These are phyloP conservation scores for Pseudognaphalium luteoalbum DNA, from an alignment of 129 eudicot species.

Conservation along the genomic window DNA sequence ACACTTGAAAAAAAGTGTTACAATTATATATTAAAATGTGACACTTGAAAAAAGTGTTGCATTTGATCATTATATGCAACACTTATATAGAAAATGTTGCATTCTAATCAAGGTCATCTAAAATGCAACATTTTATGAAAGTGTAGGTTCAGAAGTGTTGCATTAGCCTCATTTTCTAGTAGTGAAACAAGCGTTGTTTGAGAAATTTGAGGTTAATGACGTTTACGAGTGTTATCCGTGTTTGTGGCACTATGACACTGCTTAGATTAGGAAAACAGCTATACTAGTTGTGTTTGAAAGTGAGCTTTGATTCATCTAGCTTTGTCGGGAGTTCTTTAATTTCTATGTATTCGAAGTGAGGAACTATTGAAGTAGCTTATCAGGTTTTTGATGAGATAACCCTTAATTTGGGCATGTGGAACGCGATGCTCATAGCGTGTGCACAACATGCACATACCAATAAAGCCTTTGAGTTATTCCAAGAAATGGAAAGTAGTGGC, in stretches of 20 bases:
- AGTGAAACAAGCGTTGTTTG: constrained; percentile 46
- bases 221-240: constrained; percentile 69
- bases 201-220: constrained; percentile 79
- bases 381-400: constrained; percentile 56
- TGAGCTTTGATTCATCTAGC: constrained; percentile 56
- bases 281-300: constrained; percentile 65
- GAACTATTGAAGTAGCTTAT: constrained; percentile 62
- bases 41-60: too few relatives aligned
- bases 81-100: too few relatives aligned
- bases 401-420: constrained; percentile 76
- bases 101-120: too few relatives aligned
- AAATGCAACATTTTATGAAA: too few relatives aligned
- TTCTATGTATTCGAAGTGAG: constrained; percentile 88
- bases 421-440: constrained; percentile 81
- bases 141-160: too few relatives aligned
- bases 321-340: constrained; percentile 85
- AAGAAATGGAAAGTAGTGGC: constrained; percentile 42
- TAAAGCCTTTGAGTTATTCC: constrained; percentile 56
- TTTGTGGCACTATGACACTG: constrained; percentile 71
- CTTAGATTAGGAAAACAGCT: constrained; percentile 76
- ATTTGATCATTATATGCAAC: too few relatives aligned
- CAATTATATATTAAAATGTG: too few relatives aligned
- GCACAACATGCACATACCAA: constrained; percentile 78
- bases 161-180: too few relatives aligned
- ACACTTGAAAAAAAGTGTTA: too few relatives aligned